Evolutionary conservation across 441 rosid species (phyloP).

Genomic region (Corymbia citriodora): DNA sequence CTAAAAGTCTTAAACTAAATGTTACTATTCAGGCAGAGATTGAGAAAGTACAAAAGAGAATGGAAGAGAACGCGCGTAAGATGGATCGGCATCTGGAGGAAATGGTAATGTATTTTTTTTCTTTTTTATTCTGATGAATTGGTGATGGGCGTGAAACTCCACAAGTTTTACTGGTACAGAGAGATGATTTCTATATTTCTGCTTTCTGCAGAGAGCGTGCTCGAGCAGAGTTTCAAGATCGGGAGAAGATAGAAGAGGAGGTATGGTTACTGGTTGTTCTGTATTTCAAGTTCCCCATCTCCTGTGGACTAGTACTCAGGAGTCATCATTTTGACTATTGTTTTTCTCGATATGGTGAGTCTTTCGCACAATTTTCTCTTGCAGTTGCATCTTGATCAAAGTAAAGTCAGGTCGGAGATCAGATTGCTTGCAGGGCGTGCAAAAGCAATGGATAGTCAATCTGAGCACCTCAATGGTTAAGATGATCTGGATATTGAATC

Average conservation of each 20-base stretch:
- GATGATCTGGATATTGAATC: slow-evolving; percentile 47
- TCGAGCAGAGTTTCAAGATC: slow-evolving; percentile 90
- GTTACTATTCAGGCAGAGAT: slow-evolving; percentile 46
- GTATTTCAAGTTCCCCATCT: background rate
- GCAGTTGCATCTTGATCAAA: slow-evolving; percentile 59
- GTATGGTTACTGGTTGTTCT: slow-evolving; percentile 20
- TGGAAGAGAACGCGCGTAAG: slow-evolving; percentile 88
- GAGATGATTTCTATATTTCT: background rate
- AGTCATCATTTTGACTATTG: background rate
- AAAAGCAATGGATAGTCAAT: too few species aligned
- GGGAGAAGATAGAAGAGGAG: slow-evolving; percentile 99
- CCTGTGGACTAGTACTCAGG: background rate
- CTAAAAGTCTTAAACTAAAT: background rate
- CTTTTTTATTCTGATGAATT: too few species aligned
- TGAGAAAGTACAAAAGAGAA: slow-evolving; percentile 90
- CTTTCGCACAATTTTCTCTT: background rate
- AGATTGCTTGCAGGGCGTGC: too few species aligned
- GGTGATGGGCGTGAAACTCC: background rate
- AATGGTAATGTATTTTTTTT: slow-evolving; percentile 34
- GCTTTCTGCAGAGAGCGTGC: slow-evolving; percentile 71
- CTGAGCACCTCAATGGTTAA: too few species aligned
- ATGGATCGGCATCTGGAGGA: slow-evolving; percentile 89
- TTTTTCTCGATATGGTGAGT: background rate
- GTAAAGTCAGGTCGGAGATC: too few species aligned
- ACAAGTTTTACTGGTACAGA: background rate